Conservation (phyloP, 495 filamentous ascomycete species). For the Aspergillus funiculosus region DNA sequence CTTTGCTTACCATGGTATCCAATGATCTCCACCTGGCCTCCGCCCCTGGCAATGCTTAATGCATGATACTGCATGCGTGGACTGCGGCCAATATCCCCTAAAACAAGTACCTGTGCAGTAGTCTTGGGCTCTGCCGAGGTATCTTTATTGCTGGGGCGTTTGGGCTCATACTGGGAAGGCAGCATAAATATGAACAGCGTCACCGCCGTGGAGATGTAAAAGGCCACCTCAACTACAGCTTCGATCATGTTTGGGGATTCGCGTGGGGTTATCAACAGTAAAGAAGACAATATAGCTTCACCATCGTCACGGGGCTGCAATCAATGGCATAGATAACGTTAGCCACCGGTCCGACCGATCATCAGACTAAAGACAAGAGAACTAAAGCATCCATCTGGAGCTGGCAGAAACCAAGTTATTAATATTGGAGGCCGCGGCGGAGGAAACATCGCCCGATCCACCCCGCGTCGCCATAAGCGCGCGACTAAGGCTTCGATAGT, state of each 20-base stretch:
- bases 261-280: background rate
- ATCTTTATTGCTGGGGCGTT: constrained; percentile 12
- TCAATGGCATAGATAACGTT: too few species aligned
- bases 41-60: constrained; percentile 80
- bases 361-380: too few species aligned
- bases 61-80: constrained; percentile 99
- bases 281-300: background rate
- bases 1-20: constrained; percentile 69
- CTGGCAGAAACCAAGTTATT: too few species aligned
- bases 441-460: constrained; percentile 14
- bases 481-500: too few species aligned
- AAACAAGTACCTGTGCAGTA: constrained; percentile 77
- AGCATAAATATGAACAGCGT: constrained; percentile 47
- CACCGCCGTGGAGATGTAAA: constrained; percentile 44
- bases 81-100: constrained; percentile 95
- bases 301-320: too few species aligned
- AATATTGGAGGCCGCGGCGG: background rate
- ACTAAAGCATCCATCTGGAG: too few species aligned
- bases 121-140: constrained; percentile 20
- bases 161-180: constrained; percentile 45
- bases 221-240: constrained; percentile 37
- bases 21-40: constrained; percentile 74
- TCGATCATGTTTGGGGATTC: constrained; percentile 34
- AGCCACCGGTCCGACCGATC: too few species aligned
- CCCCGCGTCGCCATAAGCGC: background rate